Conservation (phyloP, 2,329 filamentous ascomycete genomes). For the Colletotrichum tropicale region DNA sequence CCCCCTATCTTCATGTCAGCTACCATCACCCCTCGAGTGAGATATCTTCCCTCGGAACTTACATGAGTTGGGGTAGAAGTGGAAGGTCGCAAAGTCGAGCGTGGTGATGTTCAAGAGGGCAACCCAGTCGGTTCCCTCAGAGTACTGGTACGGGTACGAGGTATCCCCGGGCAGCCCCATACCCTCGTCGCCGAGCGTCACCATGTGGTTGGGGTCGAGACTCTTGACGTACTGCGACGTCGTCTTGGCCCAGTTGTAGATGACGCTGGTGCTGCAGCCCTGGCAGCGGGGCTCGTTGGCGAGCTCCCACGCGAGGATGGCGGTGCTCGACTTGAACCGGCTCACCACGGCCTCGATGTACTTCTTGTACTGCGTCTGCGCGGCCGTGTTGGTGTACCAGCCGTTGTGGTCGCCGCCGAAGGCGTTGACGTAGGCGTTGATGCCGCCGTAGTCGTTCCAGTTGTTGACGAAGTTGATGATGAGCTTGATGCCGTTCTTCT, state of each 20-base stretch:
- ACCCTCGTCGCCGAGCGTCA: conserved; percentile 65
- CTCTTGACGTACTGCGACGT: conserved; percentile 68
- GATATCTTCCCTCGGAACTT: neutral
- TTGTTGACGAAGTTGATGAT: conserved; percentile 72
- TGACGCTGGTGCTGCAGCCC: conserved; percentile 60
- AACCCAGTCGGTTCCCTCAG: conserved; percentile 57
- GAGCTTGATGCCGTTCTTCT: conserved; percentile 63
- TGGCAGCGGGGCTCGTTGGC: conserved; percentile 64
- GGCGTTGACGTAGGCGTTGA: conserved; percentile 61
- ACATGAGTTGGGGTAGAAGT: conserved; percentile 34
- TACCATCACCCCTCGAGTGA: neutral
- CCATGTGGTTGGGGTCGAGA: conserved; percentile 66
- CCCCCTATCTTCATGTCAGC: conserved; percentile 9
- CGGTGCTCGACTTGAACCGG: conserved; percentile 50
- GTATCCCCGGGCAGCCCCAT: conserved; percentile 53
- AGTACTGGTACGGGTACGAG: conserved; percentile 54
- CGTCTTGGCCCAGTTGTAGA: conserved; percentile 64
- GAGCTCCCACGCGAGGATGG: conserved; percentile 61
- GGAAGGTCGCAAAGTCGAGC: conserved; percentile 50
- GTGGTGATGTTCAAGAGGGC: conserved; percentile 55
- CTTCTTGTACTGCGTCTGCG: conserved; percentile 59
- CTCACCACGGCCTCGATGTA: conserved; percentile 55
- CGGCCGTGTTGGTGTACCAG: conserved; percentile 61
- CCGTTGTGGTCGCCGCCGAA: conserved; percentile 58
- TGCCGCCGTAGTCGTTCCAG: conserved; percentile 70